A percentile compares a stretch with the other conserved stretches of the same genome.
These are phyloP conservation scores for Diaporthe ampelina DNA, from an alignment of 2,329 filamentous ascomycete genomes.

Conservation along the genomic window DNA sequence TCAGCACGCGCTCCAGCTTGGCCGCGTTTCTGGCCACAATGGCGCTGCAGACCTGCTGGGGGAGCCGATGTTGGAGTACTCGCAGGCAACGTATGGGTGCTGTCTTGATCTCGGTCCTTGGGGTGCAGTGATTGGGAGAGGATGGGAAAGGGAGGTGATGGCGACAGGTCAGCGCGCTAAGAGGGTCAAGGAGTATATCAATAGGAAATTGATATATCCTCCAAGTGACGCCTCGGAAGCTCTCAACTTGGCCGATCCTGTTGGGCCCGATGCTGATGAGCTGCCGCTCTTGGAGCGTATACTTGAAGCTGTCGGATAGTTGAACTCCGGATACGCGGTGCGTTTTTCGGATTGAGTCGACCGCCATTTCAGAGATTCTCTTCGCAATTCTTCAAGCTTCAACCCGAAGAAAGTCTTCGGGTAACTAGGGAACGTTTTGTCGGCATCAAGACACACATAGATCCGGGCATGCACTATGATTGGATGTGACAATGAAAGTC, in stretches of 20 bases:
- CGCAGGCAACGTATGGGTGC: neutral
- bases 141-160: neutral
- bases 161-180: neutral
- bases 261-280: neutral
- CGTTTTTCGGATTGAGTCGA: too few species aligned
- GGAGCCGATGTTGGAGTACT: slow-evolving; percentile 3
- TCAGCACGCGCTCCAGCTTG: slow-evolving; percentile 17
- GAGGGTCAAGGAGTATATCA: slow-evolving; percentile 13
- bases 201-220: slow-evolving; percentile 10
- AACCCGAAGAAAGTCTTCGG: neutral
- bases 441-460: neutral
- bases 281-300: neutral
- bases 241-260: neutral
- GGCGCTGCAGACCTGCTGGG: neutral
- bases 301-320: neutral
- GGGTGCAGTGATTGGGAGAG: slow-evolving; percentile 3
- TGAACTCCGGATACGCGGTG: too few species aligned
- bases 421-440: neutral
- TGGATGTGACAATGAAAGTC: neutral
- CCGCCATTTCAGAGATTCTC: rapidly evolving
- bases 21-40: slow-evolving; percentile 17
- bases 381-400: too few species aligned
- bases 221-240: neutral
- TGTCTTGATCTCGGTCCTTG: neutral
- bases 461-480: too few species aligned